Base-by-base conservation (phyloP, 371 early-diverging fungal genomes). In the Mortierella sp. region DNA sequence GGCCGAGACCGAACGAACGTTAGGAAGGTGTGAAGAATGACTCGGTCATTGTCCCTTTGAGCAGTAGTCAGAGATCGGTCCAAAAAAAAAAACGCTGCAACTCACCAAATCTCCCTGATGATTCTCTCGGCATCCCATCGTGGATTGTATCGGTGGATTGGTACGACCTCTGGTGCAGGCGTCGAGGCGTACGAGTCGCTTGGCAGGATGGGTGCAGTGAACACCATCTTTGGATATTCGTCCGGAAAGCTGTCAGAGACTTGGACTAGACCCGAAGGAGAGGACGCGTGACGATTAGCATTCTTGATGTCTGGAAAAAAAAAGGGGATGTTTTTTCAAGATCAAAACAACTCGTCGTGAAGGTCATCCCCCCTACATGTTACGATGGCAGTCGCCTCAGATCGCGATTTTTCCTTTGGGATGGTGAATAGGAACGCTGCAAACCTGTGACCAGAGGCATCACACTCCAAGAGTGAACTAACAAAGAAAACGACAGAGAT, bases 91-190 rank as follows among this genome's bases (percentile, higher is more conserved):
- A 34, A n/a, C 26, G 39, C 10, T 21, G 53, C 38, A 52, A 28
- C 59, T 21, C 51, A 64, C 71, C 76, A 76, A 13, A 76, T 65
- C 6, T 60, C 69, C 4, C n/a, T 34, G 7, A 76, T 54, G 19
- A 76, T 76, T 54, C 70, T 46, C 18, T 76, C 59, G 24, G 62
- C 65, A 21, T 12, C 57, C 76, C 76, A 76, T 46, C 76, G 62
- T 21, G 76, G 76, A 34, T 70, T 76, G 52, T 76, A 76, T 31
- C 54, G 57, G 12, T 21, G 23, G 41, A 76, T 57, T 1, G 54
- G 53, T 21, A 76, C 61, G 34, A 58, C 51, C 42, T 69, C 69
- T 7, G 76, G 64, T 1, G 50, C 12, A 2, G 70, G 66, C 1
- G 64, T 39, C 10, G 53, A 23, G 28, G 49, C 12, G 26, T 51